phyloP scores from a whole-genome alignment of 768 basidiomycete genomes.

The Botryobasidium botryosum region DNA sequence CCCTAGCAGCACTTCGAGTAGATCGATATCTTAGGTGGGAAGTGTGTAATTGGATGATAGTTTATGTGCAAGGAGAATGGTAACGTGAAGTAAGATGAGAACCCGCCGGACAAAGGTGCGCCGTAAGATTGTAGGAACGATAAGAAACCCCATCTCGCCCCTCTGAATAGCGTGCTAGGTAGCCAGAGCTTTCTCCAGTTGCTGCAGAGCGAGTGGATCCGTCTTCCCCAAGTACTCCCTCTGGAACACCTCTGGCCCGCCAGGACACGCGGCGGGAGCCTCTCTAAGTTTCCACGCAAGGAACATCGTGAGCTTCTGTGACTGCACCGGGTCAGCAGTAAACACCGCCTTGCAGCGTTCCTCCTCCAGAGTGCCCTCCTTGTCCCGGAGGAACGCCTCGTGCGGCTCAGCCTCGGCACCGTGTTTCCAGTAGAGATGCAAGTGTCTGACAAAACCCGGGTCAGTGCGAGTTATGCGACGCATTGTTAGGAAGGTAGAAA shows the following conservation, averaged over 20 bases:
- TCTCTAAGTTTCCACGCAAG: slow-evolving; percentile 42
- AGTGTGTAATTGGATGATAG: too few relatives aligned
- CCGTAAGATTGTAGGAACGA: too few relatives aligned
- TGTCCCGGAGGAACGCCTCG: slow-evolving; percentile 40
- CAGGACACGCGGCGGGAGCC: slow-evolving; percentile 37
- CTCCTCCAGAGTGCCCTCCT: slow-evolving; percentile 57
- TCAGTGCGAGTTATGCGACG: slow-evolving; percentile 21
- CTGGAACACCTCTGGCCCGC: slow-evolving; percentile 45
- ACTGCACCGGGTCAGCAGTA: slow-evolving; percentile 56
- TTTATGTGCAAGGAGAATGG: too few relatives aligned
- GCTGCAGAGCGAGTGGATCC: slow-evolving; percentile 57
- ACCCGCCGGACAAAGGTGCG: too few relatives aligned
- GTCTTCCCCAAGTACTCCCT: slow-evolving; percentile 41
- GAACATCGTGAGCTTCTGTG: slow-evolving; percentile 40
- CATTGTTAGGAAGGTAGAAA: slow-evolving; percentile 15
- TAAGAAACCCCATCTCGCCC: too few relatives aligned
- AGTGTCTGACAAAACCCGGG: slow-evolving; percentile 9
- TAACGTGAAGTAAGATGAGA: too few relatives aligned
- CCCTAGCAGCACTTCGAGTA: too few relatives aligned
- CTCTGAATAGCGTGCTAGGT: too few relatives aligned
- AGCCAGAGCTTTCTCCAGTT: slow-evolving; percentile 20
- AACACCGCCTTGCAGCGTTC: slow-evolving; percentile 59
- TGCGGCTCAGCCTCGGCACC: slow-evolving; percentile 32
- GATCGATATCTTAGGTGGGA: too few relatives aligned
- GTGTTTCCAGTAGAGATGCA: slow-evolving; percentile 52